Percentiles rank a stretch among this genome's conserved stretches.
Evolutionary conservation across 2,329 filamentous ascomycete species (phyloP).

Genomic region (Exophiala phaeomuriformis): DNA sequence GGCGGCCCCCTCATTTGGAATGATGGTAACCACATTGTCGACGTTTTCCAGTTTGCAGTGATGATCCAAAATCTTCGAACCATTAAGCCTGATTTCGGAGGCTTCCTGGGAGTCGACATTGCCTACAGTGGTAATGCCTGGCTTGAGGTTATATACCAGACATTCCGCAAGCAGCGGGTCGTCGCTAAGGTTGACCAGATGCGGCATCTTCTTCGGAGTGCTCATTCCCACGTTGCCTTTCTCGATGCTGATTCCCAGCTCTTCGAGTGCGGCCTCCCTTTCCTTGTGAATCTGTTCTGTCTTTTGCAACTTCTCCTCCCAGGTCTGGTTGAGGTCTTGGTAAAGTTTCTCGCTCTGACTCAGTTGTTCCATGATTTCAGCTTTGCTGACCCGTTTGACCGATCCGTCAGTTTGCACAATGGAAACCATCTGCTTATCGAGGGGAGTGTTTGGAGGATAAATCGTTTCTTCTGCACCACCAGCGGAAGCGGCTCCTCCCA

Average conservation of each 20-base stretch:
- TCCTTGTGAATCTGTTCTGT: conserved; percentile 98
- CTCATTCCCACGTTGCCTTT: conserved; percentile 94
- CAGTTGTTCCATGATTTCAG: conserved; percentile 93
- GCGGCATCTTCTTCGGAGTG: conserved; percentile 98
- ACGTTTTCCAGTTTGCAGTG: conserved; percentile 92
- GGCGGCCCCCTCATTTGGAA: conserved; percentile 83
- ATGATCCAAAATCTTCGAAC: conserved; percentile 81
- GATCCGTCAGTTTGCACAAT: conserved; percentile 79
- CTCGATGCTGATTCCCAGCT: conserved; percentile 96
- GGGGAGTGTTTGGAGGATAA: conserved; percentile 85
- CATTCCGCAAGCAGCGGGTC: conserved; percentile 91
- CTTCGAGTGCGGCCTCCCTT: conserved; percentile 86
- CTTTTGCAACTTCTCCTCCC: conserved; percentile 92
- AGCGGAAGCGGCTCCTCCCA: conserved; percentile 50
- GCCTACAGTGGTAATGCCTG: conserved; percentile 85
- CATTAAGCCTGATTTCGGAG: conserved; percentile 87
- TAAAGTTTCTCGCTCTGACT: conserved; percentile 95
- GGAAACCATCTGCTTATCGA: conserved; percentile 94
- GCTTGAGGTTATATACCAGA: conserved; percentile 95
- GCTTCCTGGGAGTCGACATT: conserved; percentile 80
- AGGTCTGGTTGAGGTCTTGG: conserved; percentile 93
- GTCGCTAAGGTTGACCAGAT: conserved; percentile 95
- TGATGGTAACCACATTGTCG: conserved; percentile 85
- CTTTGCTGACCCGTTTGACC: conserved; percentile 93
- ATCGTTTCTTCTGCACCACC: conserved; percentile 56